Conservation (phyloP, 768 basidiomycete species). For the Galerina sulciceps region DNA sequence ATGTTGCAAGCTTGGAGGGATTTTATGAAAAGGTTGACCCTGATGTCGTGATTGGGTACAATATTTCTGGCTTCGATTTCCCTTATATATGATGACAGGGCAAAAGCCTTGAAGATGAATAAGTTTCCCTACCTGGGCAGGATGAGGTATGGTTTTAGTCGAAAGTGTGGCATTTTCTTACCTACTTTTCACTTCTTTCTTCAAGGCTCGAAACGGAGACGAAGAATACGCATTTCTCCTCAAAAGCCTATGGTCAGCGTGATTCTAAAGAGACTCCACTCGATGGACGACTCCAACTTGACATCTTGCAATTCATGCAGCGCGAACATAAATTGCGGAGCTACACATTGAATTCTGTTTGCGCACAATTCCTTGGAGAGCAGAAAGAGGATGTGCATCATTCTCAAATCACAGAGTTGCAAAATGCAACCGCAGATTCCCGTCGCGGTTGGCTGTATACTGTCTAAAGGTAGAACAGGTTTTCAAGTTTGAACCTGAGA, state of each 20-base stretch:
- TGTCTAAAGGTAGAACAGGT: constrained; percentile 79
- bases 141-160: constrained; percentile 56
- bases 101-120: constrained; percentile 72
- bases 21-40: constrained; percentile 92
- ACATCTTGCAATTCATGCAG: constrained; percentile 97
- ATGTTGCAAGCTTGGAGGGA: constrained; percentile 87
- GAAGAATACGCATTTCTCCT: constrained; percentile 97
- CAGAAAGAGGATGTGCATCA: constrained; percentile 99
- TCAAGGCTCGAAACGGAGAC: constrained; percentile 76
- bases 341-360: constrained; percentile 97
- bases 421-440: constrained; percentile 95
- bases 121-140: constrained; percentile 80
- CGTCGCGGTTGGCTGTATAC: constrained; percentile 94
- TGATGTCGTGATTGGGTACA: constrained; percentile 96
- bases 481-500: background rate
- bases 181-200: background rate
- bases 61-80: constrained; percentile 92
- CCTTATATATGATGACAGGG: constrained; percentile 97
- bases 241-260: constrained; percentile 95
- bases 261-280: constrained; percentile 93
- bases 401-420: constrained; percentile 96
- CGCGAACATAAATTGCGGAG: constrained; percentile 96
- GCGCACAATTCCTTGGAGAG: constrained; percentile 96
- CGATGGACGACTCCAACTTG: constrained; percentile 93
- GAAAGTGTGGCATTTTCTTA: background rate